Percentiles rank a stretch among this genome's conserved stretches.
phyloP scores from a whole-genome alignment of 2,329 filamentous ascomycete species.

The Alternaria longipes region DNA sequence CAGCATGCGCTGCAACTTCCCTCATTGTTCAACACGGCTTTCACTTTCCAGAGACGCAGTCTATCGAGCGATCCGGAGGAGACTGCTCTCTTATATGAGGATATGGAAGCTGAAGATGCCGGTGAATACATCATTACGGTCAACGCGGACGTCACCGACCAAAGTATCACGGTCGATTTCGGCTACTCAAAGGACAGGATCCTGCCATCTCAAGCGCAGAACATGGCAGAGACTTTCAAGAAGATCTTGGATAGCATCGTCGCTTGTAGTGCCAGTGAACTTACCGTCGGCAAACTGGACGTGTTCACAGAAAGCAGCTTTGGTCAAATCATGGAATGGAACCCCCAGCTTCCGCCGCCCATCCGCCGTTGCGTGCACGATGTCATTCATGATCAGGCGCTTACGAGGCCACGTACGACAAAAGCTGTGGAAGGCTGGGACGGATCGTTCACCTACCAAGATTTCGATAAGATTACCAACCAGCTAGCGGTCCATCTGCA shows the following conservation, averaged over 20 bases:
- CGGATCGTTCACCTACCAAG: slow-evolving; percentile 43
- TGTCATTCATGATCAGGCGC: slow-evolving; percentile 41
- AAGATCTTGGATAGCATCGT: slow-evolving; percentile 37
- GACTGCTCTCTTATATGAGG: slow-evolving; percentile 42
- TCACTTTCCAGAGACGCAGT: slow-evolving; percentile 47
- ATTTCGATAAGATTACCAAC: slow-evolving; percentile 43
- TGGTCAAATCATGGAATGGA: slow-evolving; percentile 41
- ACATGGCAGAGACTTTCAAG: slow-evolving; percentile 44
- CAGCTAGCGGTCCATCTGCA: slow-evolving; percentile 39
- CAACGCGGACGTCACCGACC: slow-evolving; percentile 45
- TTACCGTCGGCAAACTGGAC: slow-evolving; percentile 39
- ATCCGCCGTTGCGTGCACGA: slow-evolving; percentile 43
- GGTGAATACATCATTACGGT: slow-evolving; percentile 49
- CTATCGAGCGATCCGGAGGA: slow-evolving; percentile 35
- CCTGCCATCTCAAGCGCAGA: slow-evolving; percentile 36
- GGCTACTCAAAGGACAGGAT: slow-evolving; percentile 45
- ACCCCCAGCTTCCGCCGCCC: slow-evolving; percentile 34
- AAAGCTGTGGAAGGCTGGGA: slow-evolving; percentile 46
- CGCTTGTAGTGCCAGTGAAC: slow-evolving; percentile 17
- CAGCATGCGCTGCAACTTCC: slow-evolving; percentile 48
- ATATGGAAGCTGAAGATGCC: slow-evolving; percentile 48
- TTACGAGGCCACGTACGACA: slow-evolving; percentile 37
- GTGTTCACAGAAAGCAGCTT: slow-evolving; percentile 33
- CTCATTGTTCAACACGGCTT: slow-evolving; percentile 50
- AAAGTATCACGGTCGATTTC: slow-evolving; percentile 42